Evolutionary conservation across 164 flowering plant genomes (phyloP), one percentile per base, ranked within the genome.

Genomic region (Aristolochia contorta): DNA sequence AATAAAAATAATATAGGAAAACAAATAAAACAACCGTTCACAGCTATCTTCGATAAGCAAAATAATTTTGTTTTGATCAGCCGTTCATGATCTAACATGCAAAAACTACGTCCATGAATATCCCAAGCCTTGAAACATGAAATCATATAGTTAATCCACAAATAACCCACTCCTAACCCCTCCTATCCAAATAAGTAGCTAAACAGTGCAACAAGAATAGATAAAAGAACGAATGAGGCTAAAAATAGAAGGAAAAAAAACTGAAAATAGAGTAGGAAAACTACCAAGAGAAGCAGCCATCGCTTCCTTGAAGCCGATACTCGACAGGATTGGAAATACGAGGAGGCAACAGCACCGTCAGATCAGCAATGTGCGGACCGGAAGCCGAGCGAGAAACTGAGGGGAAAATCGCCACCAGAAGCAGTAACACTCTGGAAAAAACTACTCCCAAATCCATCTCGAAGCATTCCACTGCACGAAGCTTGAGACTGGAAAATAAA

Each of bases 271-370:
- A 16, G 16, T 12, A 60, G 16, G 30, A 51, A 9, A 7, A 5
- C 16, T 55, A 92, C 98, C 98, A 93, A 65, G 86, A 78, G 71
- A 93, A 93, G 81, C 98, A 93, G 57, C 97, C 98, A 60, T 83
- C 97, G 56, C 84, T 86, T 45, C 89, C 98, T 50, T 77, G 81
- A 59, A 93, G 94, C 56, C 84, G 78, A 47, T 84, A 89, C 77
- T 89, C 94, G n/a, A 89, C 97, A 0, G 90, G 85, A 65, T 82
- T 58, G 25, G 91, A 86, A 90, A 89, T 93, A 47, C 70, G 82
- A 24, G 97, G 98, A 48, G 98, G 98, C 67, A 93, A 71, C 27
- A 93, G 77, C 6, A 93, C 74, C 69, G 90, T 93, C 15, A 93
- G 89, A 41, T 93, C 98, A 8, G 96, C 79, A 6, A 92, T 79